Percentiles rank a stretch among this genome's conserved stretches.
Conservation (phyloP, 192 early-diverging fungal species). For the Linnemannia elongata region DNA sequence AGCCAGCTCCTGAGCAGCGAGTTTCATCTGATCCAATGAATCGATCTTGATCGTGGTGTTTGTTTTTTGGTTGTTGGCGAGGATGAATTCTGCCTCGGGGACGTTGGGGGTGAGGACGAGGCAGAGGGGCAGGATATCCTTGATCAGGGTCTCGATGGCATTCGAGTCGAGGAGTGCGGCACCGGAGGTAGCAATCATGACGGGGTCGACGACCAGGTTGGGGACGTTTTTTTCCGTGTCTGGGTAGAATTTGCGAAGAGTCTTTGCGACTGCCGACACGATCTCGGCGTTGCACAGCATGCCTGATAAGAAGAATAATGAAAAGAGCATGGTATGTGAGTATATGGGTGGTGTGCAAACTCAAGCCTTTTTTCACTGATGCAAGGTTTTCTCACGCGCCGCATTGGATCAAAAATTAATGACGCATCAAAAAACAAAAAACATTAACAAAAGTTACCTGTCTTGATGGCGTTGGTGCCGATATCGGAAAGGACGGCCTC, state of each 20-base stretch:
- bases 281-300: conserved; percentile 80
- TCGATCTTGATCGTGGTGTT: conserved; percentile 55
- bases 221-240: conserved; percentile 14
- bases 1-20: conserved; percentile 69
- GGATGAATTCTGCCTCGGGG: conserved; percentile 81
- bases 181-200: conserved; percentile 88
- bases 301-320: conserved; percentile 24
- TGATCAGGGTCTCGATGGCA: conserved; percentile 69
- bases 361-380: neutral
- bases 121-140: conserved; percentile 77
- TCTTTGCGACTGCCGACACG: conserved; percentile 69
- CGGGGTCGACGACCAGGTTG: conserved; percentile 83
- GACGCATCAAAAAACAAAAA: neutral
- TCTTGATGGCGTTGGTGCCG: conserved; percentile 81
- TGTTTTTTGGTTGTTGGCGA: conserved; percentile 53
- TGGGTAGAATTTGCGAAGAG: conserved; percentile 55
- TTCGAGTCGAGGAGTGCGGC: conserved; percentile 70
- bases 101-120: conserved; percentile 86
- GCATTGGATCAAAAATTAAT: neutral
- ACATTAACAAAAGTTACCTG: conserved; percentile 43
- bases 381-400: neutral
- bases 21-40: conserved; percentile 71
- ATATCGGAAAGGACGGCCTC: conserved; percentile 82
- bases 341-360: neutral
- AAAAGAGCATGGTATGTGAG: neutral